Percentiles rank a stretch among this genome's conserved stretches.
These are phyloP conservation scores for Aphanomyces astaci DNA, from an alignment of 352 stramenopile species.

Conservation along the genomic window DNA sequence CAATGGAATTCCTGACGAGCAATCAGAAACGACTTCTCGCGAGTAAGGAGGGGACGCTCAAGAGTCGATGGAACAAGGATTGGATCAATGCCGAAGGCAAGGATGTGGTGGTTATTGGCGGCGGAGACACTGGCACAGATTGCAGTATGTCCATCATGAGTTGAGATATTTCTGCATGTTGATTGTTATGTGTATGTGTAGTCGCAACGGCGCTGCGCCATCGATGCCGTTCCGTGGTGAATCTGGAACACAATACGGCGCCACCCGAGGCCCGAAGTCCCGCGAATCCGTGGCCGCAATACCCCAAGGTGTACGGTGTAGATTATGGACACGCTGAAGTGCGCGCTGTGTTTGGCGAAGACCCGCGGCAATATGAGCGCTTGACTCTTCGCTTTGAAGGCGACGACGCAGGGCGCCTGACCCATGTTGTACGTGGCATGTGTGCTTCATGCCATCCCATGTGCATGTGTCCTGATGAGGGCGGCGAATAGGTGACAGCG, in stretches of 20 bases:
- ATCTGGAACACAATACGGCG: conserved; percentile 94
- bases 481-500: conserved; percentile 23
- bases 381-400: conserved; percentile 74
- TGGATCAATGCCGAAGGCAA: conserved; percentile 96
- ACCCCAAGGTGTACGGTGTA: conserved; percentile 95
- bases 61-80: conserved; percentile 91
- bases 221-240: conserved; percentile 93
- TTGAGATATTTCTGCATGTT: conserved; percentile 7
- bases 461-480: not conserved
- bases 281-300: conserved; percentile 96
- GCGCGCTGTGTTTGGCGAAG: conserved; percentile 83
- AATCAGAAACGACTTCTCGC: conserved; percentile 96
- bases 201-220: conserved; percentile 96
- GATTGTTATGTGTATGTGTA: too few relatives aligned
- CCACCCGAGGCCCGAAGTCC: conserved; percentile 86
- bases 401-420: conserved; percentile 66
- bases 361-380: conserved; percentile 77
- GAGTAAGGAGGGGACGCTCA: conserved; percentile 91
- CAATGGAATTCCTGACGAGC: conserved; percentile 96
- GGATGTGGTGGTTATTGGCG: conserved; percentile 97
- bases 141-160: conserved; percentile 63
- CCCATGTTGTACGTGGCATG: conserved; percentile 58
- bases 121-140: conserved; percentile 95
- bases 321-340: conserved; percentile 98
- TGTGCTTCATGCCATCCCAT: conserved; percentile 32